Evolutionary conservation across 305 asterid species (phyloP).

Genomic region (Fraxinus paxiana): DNA sequence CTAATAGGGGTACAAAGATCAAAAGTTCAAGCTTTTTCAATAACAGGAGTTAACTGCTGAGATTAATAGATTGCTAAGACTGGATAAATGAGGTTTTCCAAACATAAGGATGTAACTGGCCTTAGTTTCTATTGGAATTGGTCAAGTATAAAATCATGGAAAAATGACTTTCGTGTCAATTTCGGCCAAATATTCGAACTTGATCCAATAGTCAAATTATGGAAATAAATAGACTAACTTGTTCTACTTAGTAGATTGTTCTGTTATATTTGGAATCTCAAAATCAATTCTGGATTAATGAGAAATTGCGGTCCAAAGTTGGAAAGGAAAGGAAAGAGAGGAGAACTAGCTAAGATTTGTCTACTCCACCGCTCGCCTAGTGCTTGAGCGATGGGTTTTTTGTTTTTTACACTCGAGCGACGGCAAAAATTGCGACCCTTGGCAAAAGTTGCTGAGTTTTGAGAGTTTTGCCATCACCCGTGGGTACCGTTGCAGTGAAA

Average conservation of each 20-base stretch:
- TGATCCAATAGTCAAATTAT: neutral
- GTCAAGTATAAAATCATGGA: neutral
- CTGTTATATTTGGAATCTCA: neutral
- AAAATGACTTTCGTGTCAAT: neutral
- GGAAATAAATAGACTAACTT: neutral
- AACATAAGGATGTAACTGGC: neutral
- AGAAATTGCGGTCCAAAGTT: neutral
- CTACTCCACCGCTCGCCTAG: neutral
- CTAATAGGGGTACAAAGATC: neutral
- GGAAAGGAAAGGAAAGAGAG: too few relatives aligned
- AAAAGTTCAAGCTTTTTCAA: neutral
- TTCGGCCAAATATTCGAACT: neutral
- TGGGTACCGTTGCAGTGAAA: neutral
- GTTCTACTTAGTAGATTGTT: neutral
- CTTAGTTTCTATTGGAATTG: neutral
- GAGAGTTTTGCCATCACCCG: neutral
- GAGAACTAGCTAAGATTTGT: neutral
- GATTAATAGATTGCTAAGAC: neutral
- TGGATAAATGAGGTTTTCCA: neutral
- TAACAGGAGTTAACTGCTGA: neutral
- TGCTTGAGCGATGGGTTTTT: too few relatives aligned
- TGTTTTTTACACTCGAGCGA: neutral
- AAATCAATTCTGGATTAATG: neutral
- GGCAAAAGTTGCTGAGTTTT: neutral
- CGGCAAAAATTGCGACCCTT: neutral